Conservation (phyloP, 1,284 basidiomycete genomes). For the Fomitiporia mediterranea region DNA sequence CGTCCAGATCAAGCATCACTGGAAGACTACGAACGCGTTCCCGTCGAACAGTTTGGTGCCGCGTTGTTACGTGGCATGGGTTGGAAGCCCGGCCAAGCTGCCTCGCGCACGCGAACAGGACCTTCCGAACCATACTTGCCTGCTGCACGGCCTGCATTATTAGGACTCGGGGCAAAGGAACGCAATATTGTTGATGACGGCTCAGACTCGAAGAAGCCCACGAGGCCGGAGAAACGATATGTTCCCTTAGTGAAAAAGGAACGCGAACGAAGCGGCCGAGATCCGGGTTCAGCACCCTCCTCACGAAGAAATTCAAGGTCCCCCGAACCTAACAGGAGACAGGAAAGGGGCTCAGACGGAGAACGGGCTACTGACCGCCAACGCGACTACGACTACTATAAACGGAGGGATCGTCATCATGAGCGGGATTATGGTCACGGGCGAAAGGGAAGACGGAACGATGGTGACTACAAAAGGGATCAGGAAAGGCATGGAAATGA, state of each 20-base stretch:
- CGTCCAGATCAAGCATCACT: slow-evolving; percentile 74
- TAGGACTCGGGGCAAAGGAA: slow-evolving; percentile 91
- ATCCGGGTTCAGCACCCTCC: slow-evolving; percentile 18
- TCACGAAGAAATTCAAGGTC: slow-evolving; percentile 26
- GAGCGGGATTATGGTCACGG: slow-evolving; percentile 29
- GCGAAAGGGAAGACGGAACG: too few species aligned
- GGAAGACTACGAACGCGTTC: slow-evolving; percentile 87
- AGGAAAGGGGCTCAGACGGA: slow-evolving; percentile 20
- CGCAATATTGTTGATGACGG: slow-evolving; percentile 64
- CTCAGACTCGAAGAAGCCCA: slow-evolving; percentile 40
- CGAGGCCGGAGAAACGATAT: slow-evolving; percentile 63
- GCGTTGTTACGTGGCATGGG: slow-evolving; percentile 97
- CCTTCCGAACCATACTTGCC: slow-evolving; percentile 78
- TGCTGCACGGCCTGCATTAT: slow-evolving; percentile 70
- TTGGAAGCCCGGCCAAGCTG: slow-evolving; percentile 81
- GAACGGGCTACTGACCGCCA: slow-evolving; percentile 21
- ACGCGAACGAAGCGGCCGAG: slow-evolving; percentile 25
- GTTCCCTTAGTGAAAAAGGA: slow-evolving; percentile 62
- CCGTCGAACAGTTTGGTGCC: slow-evolving; percentile 89
- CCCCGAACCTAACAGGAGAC: slow-evolving; percentile 23
- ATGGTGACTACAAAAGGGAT: slow-evolving; percentile 21
- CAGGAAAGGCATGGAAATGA: slow-evolving; percentile 22
- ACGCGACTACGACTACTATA: slow-evolving; percentile 29
- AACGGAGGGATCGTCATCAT: slow-evolving; percentile 22
- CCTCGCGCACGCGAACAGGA: slow-evolving; percentile 55